These are phyloP conservation scores for Dactylellina cionopaga DNA, from an alignment of 2,329 filamentous ascomycete species.

Conservation along the genomic window DNA sequence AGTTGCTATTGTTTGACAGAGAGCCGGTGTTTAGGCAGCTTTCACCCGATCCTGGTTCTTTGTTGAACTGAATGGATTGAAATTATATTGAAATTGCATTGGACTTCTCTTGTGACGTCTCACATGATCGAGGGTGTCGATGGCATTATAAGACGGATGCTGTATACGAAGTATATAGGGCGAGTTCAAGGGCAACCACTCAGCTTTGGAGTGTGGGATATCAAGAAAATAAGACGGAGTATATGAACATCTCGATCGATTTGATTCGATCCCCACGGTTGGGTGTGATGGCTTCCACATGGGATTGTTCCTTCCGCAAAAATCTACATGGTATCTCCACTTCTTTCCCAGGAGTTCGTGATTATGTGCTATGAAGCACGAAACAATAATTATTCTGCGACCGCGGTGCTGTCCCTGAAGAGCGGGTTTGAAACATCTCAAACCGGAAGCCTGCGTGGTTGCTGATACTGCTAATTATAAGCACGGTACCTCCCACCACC, in stretches of 20 bases:
- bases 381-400: conserved; percentile 33
- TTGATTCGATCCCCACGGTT: conserved; percentile 1
- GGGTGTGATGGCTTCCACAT: conserved; percentile 1
- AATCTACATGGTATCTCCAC: too few species aligned
- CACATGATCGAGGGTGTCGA: too few species aligned
- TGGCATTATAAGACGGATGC: too few species aligned
- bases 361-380: too few species aligned
- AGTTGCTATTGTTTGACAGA: conserved; percentile 16
- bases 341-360: neutral
- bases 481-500: conserved; percentile 17
- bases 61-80: neutral
- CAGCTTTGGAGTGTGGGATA: too few species aligned
- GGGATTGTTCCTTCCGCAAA: too few species aligned
- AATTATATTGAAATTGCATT: neutral
- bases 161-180: too few species aligned
- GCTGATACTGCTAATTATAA: conserved; percentile 39
- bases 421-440: conserved; percentile 49
- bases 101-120: neutral
- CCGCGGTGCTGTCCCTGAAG: conserved; percentile 30
- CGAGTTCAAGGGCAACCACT: too few species aligned
- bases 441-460: conserved; percentile 27
- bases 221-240: neutral
- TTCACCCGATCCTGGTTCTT: conserved; percentile 24
- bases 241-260: conserved; percentile 27
- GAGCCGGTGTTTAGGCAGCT: conserved; percentile 30